These are phyloP conservation scores for Lepidium sativum DNA, from an alignment of 345 rosid species.

Conservation along the genomic window DNA sequence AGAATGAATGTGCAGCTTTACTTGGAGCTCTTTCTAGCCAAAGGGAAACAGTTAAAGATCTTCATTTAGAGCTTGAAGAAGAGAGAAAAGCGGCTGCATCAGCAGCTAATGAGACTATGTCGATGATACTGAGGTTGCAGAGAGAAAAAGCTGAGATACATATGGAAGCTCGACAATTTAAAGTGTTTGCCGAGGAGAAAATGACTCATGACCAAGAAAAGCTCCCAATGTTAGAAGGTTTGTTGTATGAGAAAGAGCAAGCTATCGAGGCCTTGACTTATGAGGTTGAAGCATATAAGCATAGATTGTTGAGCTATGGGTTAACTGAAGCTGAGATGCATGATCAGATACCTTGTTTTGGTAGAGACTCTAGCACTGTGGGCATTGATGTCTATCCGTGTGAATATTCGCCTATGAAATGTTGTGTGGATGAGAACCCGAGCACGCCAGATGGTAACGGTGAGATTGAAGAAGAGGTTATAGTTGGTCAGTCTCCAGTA, in stretches of 20 bases:
- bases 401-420: constrained; percentile 54
- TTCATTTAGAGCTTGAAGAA: constrained; percentile 60
- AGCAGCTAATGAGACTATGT: constrained; percentile 89
- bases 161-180: constrained; percentile 84
- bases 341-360: constrained; percentile 37
- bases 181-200: constrained; percentile 65
- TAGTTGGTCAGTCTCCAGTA: constrained; percentile 66
- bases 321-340: constrained; percentile 58
- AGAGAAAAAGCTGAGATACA: constrained; percentile 92
- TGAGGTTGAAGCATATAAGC: constrained; percentile 80
- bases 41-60: constrained; percentile 47
- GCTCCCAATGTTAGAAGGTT: constrained; percentile 45
- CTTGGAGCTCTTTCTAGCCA: constrained; percentile 61
- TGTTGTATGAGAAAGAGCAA: constrained; percentile 78
- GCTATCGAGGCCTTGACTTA: constrained; percentile 55
- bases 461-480: constrained; percentile 45
- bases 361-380: constrained; percentile 34
- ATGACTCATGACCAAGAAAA: constrained; percentile 75
- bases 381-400: constrained; percentile 36
- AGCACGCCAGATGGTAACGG: constrained; percentile 33
- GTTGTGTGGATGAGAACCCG: constrained; percentile 47
- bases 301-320: constrained; percentile 75
- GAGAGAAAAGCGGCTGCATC: constrained; percentile 83
- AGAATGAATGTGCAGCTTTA: constrained; percentile 58
- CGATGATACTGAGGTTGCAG: constrained; percentile 86